Conservation (phyloP, 176 grass and related monocot species). For the Musa schizocarpa region DNA sequence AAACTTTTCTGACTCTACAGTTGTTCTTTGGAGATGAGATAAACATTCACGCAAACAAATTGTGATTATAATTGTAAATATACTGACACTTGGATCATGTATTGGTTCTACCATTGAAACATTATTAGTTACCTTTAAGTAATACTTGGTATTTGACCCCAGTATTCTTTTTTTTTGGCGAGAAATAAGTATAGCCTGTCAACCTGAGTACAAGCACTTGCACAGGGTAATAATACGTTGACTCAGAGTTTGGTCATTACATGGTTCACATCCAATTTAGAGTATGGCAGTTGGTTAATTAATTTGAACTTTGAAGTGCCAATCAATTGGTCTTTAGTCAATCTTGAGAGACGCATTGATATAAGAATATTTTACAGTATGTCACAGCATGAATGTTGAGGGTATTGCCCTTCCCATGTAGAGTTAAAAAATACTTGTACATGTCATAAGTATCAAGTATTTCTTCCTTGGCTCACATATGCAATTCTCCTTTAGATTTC, state of each 20-base stretch:
- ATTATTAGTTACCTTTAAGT: background rate
- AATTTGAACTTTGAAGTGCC: background rate
- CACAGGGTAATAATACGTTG: background rate
- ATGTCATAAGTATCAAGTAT: background rate
- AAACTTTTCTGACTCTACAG: too few species aligned
- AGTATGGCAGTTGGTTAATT: background rate
- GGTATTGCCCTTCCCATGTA: too few species aligned
- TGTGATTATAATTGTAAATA: background rate
- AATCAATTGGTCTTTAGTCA: background rate
- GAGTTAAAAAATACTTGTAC: background rate
- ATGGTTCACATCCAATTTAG: background rate
- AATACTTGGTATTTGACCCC: background rate
- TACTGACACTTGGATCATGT: background rate
- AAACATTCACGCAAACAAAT: too few species aligned
- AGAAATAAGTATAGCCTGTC: background rate
- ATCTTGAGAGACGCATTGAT: background rate
- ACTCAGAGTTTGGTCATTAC: background rate
- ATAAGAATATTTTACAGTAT: background rate
- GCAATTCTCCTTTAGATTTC: slow-evolving; percentile 35
- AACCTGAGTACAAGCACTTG: too few species aligned
- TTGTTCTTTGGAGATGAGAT: too few species aligned
- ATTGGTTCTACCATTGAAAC: background rate
- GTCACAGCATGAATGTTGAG: too few species aligned
- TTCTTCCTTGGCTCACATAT: background rate
- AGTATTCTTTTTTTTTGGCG: background rate